phyloP scores from a whole-genome alignment of 352 stramenopile species.

The Pythium coloratum region DNA sequence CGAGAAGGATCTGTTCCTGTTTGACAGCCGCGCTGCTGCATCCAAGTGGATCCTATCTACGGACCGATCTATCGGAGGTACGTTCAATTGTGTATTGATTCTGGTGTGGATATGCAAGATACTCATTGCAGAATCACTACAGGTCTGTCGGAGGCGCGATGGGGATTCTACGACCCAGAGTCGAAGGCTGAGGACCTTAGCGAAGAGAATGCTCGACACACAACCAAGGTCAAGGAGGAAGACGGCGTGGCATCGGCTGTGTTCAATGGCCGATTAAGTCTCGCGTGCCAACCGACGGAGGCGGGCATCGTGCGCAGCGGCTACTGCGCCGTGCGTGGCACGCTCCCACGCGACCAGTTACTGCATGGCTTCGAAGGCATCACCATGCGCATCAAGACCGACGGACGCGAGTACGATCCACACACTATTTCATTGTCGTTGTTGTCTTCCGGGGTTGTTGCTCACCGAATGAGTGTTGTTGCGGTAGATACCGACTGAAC shows the following conservation, averaged over 20 bases:
- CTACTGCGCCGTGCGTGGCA: constrained; percentile 79
- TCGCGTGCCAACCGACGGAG: constrained; percentile 78
- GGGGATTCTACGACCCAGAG: constrained; percentile 57
- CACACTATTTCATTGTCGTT: neutral
- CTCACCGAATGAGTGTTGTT: neutral
- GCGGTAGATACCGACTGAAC: constrained; percentile 72
- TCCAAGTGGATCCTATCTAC: constrained; percentile 71
- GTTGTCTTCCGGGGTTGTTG: neutral
- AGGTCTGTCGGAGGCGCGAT: constrained; percentile 62
- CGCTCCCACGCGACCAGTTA: constrained; percentile 49
- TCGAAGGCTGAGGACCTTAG: constrained; percentile 9
- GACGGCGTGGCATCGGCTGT: constrained; percentile 59
- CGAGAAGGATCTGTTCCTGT: constrained; percentile 80
- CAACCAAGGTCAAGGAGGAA: constrained; percentile 42
- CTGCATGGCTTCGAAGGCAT: constrained; percentile 85
- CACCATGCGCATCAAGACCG: constrained; percentile 84
- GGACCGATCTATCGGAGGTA: constrained; percentile 81
- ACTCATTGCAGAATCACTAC: constrained; percentile 3
- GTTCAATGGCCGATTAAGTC: constrained; percentile 67
- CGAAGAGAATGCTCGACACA: constrained; percentile 6
- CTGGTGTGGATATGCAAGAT: neutral
- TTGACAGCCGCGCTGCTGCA: constrained; percentile 51
- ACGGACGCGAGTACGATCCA: constrained; percentile 64
- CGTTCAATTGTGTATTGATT: neutral
- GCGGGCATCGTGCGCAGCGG: constrained; percentile 76